Conservation (phyloP, 768 basidiomycete genomes). For the Basidioascus undulatus region DNA sequence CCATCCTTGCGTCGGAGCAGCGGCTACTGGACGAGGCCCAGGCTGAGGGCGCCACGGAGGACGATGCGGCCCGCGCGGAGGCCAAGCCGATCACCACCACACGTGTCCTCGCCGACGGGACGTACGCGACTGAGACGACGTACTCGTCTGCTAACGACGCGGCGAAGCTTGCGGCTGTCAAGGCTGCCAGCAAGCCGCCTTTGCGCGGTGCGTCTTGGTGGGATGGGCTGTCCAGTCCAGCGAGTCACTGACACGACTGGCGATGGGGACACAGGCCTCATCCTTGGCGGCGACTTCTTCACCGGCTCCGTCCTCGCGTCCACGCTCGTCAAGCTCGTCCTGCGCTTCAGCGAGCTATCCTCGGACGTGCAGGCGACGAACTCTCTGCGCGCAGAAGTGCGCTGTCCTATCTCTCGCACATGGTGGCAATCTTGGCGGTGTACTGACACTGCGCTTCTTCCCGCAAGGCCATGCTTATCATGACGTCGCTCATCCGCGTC, state of each 20-base stretch:
- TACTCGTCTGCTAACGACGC: conserved; percentile 29
- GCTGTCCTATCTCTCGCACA: conserved; percentile 2
- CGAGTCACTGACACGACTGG: not conserved
- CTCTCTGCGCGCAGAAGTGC: conserved; percentile 59
- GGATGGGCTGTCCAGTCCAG: too few species aligned
- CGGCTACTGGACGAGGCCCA: conserved; percentile 48
- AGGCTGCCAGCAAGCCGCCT: conserved; percentile 72
- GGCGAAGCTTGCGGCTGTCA: conserved; percentile 52
- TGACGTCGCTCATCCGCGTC: conserved; percentile 89
- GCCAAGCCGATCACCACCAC: conserved; percentile 30
- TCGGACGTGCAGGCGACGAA: conserved; percentile 36
- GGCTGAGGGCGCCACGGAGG: conserved; percentile 30
- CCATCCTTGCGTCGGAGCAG: conserved; percentile 33
- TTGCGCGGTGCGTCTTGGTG: conserved; percentile 40
- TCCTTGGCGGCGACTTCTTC: conserved; percentile 91
- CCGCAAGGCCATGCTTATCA: conserved; percentile 76
- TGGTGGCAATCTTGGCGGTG: not conserved
- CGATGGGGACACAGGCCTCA: conserved; percentile 52
- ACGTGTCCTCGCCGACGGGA: conserved; percentile 78
- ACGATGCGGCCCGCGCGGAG: conserved; percentile 19
- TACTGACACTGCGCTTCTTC: not conserved
- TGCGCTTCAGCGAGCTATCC: conserved; percentile 35
- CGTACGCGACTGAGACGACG: conserved; percentile 90
- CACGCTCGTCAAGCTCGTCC: conserved; percentile 69
- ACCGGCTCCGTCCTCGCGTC: conserved; percentile 77